A percentile compares a stretch with the other conserved stretches of the same genome.
Conservation (phyloP, 148 eudicot species). For the Vaccinium myrtillus region DNA sequence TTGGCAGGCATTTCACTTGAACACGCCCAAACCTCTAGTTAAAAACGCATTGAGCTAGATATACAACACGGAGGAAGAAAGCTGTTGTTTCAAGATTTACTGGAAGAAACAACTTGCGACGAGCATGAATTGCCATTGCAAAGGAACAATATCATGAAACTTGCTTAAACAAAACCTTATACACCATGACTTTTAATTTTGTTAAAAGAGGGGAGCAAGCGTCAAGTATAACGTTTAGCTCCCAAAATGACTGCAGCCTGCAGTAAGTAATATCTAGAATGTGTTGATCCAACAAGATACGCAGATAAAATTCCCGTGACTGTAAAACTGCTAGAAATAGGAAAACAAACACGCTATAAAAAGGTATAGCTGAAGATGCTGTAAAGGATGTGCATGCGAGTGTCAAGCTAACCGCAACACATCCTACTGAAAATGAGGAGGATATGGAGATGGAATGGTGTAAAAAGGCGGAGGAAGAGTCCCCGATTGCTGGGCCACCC, state of each 20-base stretch:
- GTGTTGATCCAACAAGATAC: neutral
- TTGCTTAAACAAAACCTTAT: neutral
- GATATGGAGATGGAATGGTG: conserved; percentile 58
- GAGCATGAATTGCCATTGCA: neutral
- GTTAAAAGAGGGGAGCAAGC: neutral
- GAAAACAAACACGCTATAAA: neutral
- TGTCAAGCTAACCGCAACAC: neutral
- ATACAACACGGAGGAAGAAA: too few species aligned
- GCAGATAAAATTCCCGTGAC: neutral
- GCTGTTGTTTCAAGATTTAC: too few species aligned
- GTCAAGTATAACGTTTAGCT: neutral
- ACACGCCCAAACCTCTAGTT: too few species aligned
- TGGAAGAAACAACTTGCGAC: neutral
- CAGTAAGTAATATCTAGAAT: neutral
- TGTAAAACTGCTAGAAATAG: neutral
- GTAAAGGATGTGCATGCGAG: neutral
- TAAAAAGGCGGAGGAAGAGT: conserved; percentile 82
- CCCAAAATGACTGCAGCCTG: neutral
- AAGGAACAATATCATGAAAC: neutral
- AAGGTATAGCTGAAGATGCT: neutral
- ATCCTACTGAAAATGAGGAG: conserved; percentile 32
- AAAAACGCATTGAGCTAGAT: too few species aligned
- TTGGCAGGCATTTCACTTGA: too few species aligned
- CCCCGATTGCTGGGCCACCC: conserved; percentile 57
- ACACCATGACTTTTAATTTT: neutral